Percentiles rank a stretch among this genome's conserved stretches.
Conservation (phyloP, 306 rosid species). For the Castanea crenata region DNA sequence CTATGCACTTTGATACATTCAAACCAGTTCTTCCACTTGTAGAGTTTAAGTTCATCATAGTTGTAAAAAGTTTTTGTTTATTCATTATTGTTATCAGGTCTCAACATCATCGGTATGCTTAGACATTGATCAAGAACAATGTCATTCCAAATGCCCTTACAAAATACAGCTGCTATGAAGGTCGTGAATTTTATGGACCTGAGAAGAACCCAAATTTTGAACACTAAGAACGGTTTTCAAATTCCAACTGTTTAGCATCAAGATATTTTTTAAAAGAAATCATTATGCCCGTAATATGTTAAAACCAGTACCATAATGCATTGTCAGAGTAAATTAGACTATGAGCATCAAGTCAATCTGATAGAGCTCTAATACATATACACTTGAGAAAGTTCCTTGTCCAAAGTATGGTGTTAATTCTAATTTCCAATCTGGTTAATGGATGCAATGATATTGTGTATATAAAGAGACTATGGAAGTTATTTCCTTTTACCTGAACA, state of each 20-base stretch:
- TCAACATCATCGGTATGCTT: not conserved
- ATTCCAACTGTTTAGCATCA: not conserved
- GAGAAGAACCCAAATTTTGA: not conserved
- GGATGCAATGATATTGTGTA: not conserved
- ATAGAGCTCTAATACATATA: not conserved
- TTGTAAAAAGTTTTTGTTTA: not conserved
- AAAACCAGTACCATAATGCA: not conserved
- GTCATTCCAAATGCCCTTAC: not conserved
- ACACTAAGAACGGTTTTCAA: not conserved
- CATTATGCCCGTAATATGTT: not conserved
- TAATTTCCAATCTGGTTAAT: not conserved
- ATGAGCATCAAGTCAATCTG: not conserved
- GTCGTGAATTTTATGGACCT: not conserved
- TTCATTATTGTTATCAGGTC: not conserved
- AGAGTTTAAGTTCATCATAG: not conserved
- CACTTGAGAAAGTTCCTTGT: not conserved
- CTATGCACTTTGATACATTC: not conserved
- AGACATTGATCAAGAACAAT: not conserved
- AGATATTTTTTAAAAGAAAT: not conserved
- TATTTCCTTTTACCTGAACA: constrained; percentile 68
- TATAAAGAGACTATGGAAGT: constrained; percentile 2
- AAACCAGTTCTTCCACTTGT: not conserved
- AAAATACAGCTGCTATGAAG: not conserved
- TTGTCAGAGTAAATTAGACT: not conserved
- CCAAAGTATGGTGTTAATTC: not conserved